Conservation (phyloP, 2,329 filamentous ascomycete genomes). For the Diplodia seriata region DNA sequence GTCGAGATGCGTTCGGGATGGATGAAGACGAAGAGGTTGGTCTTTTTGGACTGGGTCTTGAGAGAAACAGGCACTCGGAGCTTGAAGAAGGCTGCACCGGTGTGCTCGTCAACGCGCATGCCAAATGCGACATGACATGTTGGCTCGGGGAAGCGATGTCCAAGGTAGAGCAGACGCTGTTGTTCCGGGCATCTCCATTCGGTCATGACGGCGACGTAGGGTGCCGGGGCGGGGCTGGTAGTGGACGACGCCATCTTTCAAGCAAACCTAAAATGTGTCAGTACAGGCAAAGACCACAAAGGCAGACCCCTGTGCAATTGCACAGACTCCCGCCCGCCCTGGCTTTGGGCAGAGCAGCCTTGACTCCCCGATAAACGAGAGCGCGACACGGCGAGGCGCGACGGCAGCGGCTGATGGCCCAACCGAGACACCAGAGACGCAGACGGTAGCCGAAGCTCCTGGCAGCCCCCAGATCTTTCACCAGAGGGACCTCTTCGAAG, state of each 20-base stretch:
- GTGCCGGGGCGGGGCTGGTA: neutral
- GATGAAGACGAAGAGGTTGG: neutral
- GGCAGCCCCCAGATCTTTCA: constrained; percentile 10
- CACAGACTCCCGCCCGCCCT: constrained; percentile 20
- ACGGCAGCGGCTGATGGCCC: neutral
- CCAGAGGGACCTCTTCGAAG: neutral
- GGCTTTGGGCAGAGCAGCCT: constrained; percentile 17
- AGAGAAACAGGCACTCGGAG: constrained; percentile 4
- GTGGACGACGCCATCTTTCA: neutral
- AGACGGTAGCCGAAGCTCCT: constrained; percentile 13
- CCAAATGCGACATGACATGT: constrained; percentile 11
- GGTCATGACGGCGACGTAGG: neutral
- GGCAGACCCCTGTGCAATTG: constrained; percentile 6
- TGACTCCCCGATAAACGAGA: neutral
- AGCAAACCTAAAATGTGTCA: neutral
- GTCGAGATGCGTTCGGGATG: constrained; percentile 2
- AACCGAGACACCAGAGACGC: constrained; percentile 14
- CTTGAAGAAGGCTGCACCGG: neutral
- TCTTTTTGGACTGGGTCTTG: constrained; percentile 6
- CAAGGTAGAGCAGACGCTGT: neutral
- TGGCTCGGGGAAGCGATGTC: constrained; percentile 9
- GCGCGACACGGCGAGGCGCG: neutral
- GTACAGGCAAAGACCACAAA: neutral
- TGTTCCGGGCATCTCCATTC: constrained; percentile 5
- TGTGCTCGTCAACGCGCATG: constrained; percentile 1